Evolutionary conservation across 2,329 filamentous ascomycete genomes (phyloP), one percentile per base, ranked within the genome.

Genomic region (Aspergillus niger): DNA sequence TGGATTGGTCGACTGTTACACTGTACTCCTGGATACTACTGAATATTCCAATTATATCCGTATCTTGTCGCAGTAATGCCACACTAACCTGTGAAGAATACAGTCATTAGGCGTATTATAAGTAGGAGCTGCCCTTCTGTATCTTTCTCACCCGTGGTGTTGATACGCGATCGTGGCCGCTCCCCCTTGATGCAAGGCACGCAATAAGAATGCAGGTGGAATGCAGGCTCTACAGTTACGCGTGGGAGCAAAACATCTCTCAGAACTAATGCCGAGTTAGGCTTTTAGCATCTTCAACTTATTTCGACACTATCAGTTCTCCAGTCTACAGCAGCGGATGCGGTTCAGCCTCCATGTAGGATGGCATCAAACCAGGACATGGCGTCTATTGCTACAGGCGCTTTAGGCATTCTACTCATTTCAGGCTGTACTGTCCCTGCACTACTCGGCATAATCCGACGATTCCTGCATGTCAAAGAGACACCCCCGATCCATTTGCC

Each of bases 341-440:
- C 24, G 15, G n/a, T 32, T 22, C 8, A 15, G 24, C 39, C 28
- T 55, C 17, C 11, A 47, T 55, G 53, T 32, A 63, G 60, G 28
- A 74, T 74, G 72, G 32, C 55, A 55, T 59, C 55, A 44, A 66
- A 59, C 53, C 38, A 53, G 8, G 65, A 70, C 43, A 63, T 65
- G 30, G 59, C 59, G 43, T 66, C 69, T n/a, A 51, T 67, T 30
- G 57, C 60, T 17, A 65, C 66, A 11, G 67, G 68, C 22, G 57
- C 65, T 13, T 38, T 75, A 39, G 72, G 68, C 44, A 53, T 75
- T 38, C 55, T 65, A 13, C 57, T 74, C 13, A 66, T 67, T 3
- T 53, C 58, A n/a, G 15, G 69, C 5, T 65, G 63, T 44, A 72
- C 63, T n/a, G 62, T 69, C 10, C 70, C 73, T n/a, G 65, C 74